Evolutionary conservation across 2,329 filamentous ascomycete species (phyloP).

Genomic region (Ceratocystiopsis minuta): DNA sequence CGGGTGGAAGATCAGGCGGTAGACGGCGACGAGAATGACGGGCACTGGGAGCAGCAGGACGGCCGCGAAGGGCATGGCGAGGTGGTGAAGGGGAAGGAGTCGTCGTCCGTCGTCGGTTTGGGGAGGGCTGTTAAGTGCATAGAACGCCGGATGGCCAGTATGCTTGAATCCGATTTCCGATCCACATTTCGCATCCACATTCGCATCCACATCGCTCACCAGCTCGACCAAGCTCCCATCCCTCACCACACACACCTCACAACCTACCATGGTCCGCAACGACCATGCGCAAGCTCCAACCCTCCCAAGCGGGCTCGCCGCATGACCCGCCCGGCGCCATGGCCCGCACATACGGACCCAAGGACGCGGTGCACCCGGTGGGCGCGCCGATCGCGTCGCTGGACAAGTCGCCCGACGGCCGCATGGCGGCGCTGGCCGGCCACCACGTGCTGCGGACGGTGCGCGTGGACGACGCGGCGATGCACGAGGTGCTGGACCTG

Average conservation of each 20-base stretch:
- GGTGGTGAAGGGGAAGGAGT: not conserved
- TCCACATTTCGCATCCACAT: too few species aligned
- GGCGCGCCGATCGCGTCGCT: constrained; percentile 37
- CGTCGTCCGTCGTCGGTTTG: too few species aligned
- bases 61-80: constrained; percentile 1
- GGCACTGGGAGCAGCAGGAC: not conserved
- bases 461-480: constrained; percentile 31
- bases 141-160: too few species aligned
- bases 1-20: constrained; percentile 21
- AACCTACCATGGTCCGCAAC: too few species aligned
- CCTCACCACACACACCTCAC: too few species aligned
- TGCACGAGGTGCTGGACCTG: constrained; percentile 40
- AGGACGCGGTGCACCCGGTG: constrained; percentile 34
- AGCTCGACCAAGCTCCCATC: too few species aligned
- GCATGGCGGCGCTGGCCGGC: constrained; percentile 37
- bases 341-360: constrained; percentile 35
- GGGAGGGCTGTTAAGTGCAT: too few species aligned
- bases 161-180: too few species aligned
- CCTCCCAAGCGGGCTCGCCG: constrained; percentile 18
- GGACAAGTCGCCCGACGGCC: constrained; percentile 39
- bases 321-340: constrained; percentile 7
- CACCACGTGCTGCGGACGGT: constrained; percentile 44
- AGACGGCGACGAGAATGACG: not conserved
- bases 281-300: constrained; percentile 39
- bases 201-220: too few species aligned